Percentiles rank a stretch among this genome's conserved stretches.
Conservation (phyloP, 352 stramenopile genomes). For the Pythium diclinum region DNA sequence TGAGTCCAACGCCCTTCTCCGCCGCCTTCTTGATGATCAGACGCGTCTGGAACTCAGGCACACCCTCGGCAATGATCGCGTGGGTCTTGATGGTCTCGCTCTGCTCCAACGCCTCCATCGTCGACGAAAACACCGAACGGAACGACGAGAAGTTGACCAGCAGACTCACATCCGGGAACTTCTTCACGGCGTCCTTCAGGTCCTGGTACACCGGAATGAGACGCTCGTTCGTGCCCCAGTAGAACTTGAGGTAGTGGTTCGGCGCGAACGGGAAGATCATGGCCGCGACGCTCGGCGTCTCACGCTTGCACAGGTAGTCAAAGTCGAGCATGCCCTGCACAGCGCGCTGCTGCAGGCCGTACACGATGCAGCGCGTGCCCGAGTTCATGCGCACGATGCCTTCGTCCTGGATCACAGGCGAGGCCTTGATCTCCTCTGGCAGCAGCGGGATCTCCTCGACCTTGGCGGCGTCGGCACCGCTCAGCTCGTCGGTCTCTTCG, state of each 20-base stretch:
- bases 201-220: slow-evolving; percentile 92
- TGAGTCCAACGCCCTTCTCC: slow-evolving; percentile 91
- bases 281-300: slow-evolving; percentile 91
- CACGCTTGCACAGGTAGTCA: slow-evolving; percentile 96
- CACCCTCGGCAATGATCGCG: slow-evolving; percentile 96
- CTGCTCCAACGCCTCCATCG: slow-evolving; percentile 93
- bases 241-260: slow-evolving; percentile 97
- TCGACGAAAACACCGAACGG: slow-evolving; percentile 94
- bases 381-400: slow-evolving; percentile 84
- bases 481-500: slow-evolving; percentile 26
- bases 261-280: slow-evolving; percentile 95
- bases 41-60: slow-evolving; percentile 94
- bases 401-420: slow-evolving; percentile 67
- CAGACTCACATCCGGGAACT: slow-evolving; percentile 92
- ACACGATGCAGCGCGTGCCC: slow-evolving; percentile 92
- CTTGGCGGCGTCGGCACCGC: slow-evolving; percentile 28
- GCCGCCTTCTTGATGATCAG: slow-evolving; percentile 92
- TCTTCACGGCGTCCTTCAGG: slow-evolving; percentile 89
- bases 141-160: slow-evolving; percentile 98
- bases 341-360: slow-evolving; percentile 92
- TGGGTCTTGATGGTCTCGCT: slow-evolving; percentile 93
- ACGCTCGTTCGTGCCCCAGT: slow-evolving; percentile 95
- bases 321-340: slow-evolving; percentile 98
- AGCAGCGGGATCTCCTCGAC: slow-evolving; percentile 21
- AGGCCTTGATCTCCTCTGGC: slow-evolving; percentile 11